phyloP scores from a whole-genome alignment of 129 eudicot genomes.

The Flaveria brownii region DNA sequence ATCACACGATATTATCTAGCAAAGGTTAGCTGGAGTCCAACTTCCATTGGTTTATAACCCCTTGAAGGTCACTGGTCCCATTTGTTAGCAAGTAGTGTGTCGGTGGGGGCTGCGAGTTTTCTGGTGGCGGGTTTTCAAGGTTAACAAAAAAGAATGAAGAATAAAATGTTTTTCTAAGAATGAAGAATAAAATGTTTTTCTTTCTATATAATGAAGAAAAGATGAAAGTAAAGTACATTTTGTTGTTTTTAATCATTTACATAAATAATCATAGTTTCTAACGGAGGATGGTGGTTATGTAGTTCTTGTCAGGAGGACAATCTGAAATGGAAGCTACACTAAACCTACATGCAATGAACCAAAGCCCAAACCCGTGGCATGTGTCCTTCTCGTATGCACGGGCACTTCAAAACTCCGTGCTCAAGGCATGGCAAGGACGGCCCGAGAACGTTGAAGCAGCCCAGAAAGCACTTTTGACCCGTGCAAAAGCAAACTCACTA shows the following conservation, averaged over 20 bases:
- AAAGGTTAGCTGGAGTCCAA: no score
- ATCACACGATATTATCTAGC: no score
- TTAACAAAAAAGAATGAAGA: no score
- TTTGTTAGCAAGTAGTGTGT: no score
- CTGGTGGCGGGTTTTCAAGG: no score
- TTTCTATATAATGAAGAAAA: background rate
- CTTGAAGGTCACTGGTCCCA: no score
- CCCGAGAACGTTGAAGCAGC: constrained; percentile 80
- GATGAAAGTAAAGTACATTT: constrained; percentile 3
- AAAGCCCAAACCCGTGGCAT: constrained; percentile 94
- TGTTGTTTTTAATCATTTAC: background rate
- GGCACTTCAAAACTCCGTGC: constrained; percentile 82
- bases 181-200: no score
- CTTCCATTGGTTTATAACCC: no score
- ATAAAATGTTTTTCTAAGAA: no score
- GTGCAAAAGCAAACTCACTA: constrained; percentile 89
- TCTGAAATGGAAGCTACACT: constrained; percentile 89
- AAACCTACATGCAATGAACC: constrained; percentile 87
- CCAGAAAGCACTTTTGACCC: constrained; percentile 70
- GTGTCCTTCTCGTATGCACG: constrained; percentile 91
- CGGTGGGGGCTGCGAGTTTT: background rate
- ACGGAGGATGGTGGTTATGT: constrained; percentile 19
- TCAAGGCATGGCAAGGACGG: constrained; percentile 88
- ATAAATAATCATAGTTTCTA: background rate
- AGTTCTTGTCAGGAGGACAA: constrained; percentile 95